Percentiles rank a stretch among this genome's conserved stretches.
These are phyloP conservation scores for Kodamaea nitidulidarum DNA, from an alignment of 805 yeast species.

Conservation along the genomic window DNA sequence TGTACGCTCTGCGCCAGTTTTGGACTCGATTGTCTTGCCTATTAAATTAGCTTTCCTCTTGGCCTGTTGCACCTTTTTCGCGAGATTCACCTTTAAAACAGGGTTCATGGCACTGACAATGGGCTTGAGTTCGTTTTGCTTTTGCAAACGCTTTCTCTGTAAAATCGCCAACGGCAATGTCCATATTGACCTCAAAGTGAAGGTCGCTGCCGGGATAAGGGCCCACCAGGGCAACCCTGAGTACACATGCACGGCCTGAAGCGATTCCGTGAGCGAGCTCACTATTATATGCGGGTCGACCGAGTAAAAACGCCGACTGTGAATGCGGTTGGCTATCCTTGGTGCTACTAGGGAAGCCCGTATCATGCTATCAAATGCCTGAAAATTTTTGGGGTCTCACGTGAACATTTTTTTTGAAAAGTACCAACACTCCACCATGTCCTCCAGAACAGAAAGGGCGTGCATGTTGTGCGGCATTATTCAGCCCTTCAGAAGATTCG, in stretches of 20 bases:
- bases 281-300: conserved; percentile 32
- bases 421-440: conserved; percentile 23
- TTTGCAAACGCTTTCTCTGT: conserved; percentile 65
- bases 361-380: not conserved
- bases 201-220: conserved; percentile 69
- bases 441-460: conserved; percentile 78
- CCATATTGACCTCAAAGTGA: conserved; percentile 57
- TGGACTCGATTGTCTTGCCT: conserved; percentile 19
- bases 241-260: conserved; percentile 49
- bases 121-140: conserved; percentile 70
- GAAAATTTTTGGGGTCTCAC: conserved; percentile 6
- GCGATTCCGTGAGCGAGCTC: conserved; percentile 29
- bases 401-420: conserved; percentile 6
- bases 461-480: conserved; percentile 96
- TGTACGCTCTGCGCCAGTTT: conserved; percentile 5
- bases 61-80: conserved; percentile 42
- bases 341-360: not conserved
- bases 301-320: conserved; percentile 18
- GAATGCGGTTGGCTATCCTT: not conserved
- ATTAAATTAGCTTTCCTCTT: conserved; percentile 18
- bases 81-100: conserved; percentile 55
- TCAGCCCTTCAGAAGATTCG: conserved; percentile 68
- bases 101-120: conserved; percentile 73
- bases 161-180: conserved; percentile 77
- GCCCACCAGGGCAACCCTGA: conserved; percentile 80